These are phyloP conservation scores for Coemansia sp. DNA, from an alignment of 192 early-diverging fungal genomes.

Conservation along the genomic window DNA sequence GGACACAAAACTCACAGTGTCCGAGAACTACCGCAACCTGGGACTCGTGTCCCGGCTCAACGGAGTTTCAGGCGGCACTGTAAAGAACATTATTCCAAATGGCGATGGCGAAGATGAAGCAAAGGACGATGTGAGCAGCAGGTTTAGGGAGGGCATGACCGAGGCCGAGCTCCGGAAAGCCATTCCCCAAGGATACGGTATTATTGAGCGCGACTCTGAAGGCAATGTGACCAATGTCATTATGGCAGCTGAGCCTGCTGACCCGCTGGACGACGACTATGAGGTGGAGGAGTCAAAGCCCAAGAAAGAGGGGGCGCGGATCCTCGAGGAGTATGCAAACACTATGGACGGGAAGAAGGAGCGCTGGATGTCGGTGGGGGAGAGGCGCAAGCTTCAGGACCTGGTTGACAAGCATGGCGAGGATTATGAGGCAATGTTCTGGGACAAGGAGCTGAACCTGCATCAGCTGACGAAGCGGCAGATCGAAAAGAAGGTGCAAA, in stretches of 20 bases:
- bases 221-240: conserved; percentile 71
- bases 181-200: conserved; percentile 64
- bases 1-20: conserved; percentile 63
- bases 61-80: conserved; percentile 59
- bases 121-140: background rate
- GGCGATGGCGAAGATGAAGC: conserved; percentile 9
- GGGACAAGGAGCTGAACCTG: conserved; percentile 68
- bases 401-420: conserved; percentile 69
- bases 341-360: conserved; percentile 39
- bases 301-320: conserved; percentile 59
- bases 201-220: conserved; percentile 77
- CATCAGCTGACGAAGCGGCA: conserved; percentile 68
- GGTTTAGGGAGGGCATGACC: conserved; percentile 25
- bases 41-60: conserved; percentile 68
- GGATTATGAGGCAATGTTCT: conserved; percentile 75
- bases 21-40: conserved; percentile 72
- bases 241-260: conserved; percentile 55
- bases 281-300: conserved; percentile 49
- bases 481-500: conserved; percentile 58
- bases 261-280: conserved; percentile 49
- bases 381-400: conserved; percentile 55
- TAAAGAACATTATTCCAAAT: conserved; percentile 16
- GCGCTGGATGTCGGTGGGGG: conserved; percentile 57
- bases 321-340: conserved; percentile 55
- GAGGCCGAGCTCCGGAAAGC: conserved; percentile 57